Evolutionary conservation across 768 basidiomycete genomes (phyloP).

Genomic region (Russula olivacea): DNA sequence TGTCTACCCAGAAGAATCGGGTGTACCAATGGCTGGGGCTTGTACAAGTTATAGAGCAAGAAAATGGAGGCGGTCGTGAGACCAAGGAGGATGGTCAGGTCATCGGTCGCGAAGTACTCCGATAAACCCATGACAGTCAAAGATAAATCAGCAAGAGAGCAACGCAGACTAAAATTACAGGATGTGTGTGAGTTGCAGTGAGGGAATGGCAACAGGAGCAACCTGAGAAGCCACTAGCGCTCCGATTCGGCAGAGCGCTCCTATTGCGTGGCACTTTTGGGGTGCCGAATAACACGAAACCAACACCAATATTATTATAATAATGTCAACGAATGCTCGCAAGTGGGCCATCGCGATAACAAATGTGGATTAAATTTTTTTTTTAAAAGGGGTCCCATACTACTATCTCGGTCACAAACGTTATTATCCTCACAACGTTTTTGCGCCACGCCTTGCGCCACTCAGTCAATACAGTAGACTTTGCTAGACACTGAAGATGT

Average conservation of each 20-base stretch:
- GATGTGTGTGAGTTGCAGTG: background rate
- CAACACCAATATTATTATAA: background rate
- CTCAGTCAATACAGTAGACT: background rate
- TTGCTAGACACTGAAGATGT: background rate
- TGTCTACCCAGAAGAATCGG: slow-evolving; percentile 91
- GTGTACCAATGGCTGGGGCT: slow-evolving; percentile 80
- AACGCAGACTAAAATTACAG: slow-evolving; percentile 3
- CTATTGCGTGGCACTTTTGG: slow-evolving; percentile 12
- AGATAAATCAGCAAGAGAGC: background rate
- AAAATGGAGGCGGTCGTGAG: slow-evolving; percentile 73
- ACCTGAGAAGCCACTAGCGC: background rate
- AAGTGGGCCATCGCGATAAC: no score
- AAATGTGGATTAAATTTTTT: no score
- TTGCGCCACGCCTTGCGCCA: background rate
- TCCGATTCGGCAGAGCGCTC: background rate
- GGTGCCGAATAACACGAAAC: background rate
- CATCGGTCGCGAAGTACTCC: slow-evolving; percentile 67
- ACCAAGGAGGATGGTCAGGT: slow-evolving; percentile 70
- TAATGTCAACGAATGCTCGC: background rate
- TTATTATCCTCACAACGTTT: background rate
- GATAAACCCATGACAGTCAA: slow-evolving; percentile 36
- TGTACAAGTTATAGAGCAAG: slow-evolving; percentile 71
- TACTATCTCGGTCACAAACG: background rate
- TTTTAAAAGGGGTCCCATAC: no score
- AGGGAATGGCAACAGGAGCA: background rate